These are phyloP conservation scores for Globisporangium uncinulatum DNA, from an alignment of 352 stramenopile genomes.

Conservation along the genomic window DNA sequence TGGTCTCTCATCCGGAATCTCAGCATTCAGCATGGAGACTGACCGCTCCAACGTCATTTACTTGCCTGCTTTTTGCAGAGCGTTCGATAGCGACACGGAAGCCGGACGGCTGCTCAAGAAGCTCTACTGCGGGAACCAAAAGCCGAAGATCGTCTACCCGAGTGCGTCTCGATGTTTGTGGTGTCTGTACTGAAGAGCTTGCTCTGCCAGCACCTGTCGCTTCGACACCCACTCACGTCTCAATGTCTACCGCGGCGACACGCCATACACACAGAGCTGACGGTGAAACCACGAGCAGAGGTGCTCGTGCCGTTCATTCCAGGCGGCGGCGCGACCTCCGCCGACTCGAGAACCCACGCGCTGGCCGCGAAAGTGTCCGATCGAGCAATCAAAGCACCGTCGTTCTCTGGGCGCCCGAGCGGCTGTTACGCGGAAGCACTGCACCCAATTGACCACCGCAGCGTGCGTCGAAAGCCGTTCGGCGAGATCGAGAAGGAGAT, in stretches of 20 bases:
- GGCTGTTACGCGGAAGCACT: constrained; percentile 25
- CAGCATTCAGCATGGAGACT: not conserved
- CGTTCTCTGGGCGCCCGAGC: constrained; percentile 20
- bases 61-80: constrained; percentile 18
- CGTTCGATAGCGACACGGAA: constrained; percentile 72
- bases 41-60: too few species aligned
- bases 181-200: too few species aligned
- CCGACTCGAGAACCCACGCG: constrained; percentile 44
- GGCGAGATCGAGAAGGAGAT: constrained; percentile 76
- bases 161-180: constrained; percentile 27
- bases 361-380: constrained; percentile 49
- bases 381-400: constrained; percentile 48
- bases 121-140: constrained; percentile 59
- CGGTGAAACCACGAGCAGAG: constrained; percentile 32
- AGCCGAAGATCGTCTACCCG: constrained; percentile 64
- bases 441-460: constrained; percentile 55
- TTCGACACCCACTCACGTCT: not conserved
- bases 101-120: constrained; percentile 68
- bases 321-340: constrained; percentile 26
- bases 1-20: not conserved
- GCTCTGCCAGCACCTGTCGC: not conserved
- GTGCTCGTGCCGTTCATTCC: constrained; percentile 55
- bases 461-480: constrained; percentile 49
- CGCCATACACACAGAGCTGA: too few species aligned
- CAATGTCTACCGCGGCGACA: not conserved